phyloP scores from a whole-genome alignment of 2,329 filamentous ascomycete genomes.

The Fusarium anguioides region DNA sequence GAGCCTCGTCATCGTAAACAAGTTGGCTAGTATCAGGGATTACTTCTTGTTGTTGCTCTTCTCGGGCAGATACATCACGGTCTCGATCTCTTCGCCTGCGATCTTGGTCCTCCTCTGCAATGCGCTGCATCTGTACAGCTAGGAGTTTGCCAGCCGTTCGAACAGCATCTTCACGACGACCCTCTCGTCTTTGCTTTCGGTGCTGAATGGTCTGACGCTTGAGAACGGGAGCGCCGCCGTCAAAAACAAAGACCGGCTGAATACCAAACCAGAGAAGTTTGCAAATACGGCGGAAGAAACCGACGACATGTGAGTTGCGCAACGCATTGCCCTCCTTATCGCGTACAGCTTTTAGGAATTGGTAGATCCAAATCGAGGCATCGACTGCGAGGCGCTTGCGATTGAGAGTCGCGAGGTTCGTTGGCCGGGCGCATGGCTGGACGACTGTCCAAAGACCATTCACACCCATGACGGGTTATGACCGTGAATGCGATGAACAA shows the following conservation, averaged over 20 bases:
- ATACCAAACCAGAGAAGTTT: conserved; percentile 98
- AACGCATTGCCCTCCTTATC: conserved; percentile 98
- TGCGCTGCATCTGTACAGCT: conserved; percentile 92
- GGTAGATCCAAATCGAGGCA: conserved; percentile 99
- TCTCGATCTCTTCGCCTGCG: conserved; percentile 65
- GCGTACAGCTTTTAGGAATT: conserved; percentile 97
- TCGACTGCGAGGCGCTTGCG: conserved; percentile 96
- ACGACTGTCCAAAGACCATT: conserved; percentile 97
- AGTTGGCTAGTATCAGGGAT: conserved; percentile 75
- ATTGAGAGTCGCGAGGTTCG: conserved; percentile 95
- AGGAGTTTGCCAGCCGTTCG: conserved; percentile 91
- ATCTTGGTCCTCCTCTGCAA: conserved; percentile 85
- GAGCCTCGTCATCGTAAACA: conserved; percentile 91
- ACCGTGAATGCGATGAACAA: conserved; percentile 16
- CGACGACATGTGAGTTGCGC: conserved; percentile 94
- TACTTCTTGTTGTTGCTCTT: conserved; percentile 69
- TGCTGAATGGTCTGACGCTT: conserved; percentile 91
- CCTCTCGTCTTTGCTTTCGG: conserved; percentile 84
- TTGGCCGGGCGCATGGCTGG: conserved; percentile 93
- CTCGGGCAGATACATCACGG: conserved; percentile 54
- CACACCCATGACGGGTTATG: conserved; percentile 80
- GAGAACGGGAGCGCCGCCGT: conserved; percentile 89
- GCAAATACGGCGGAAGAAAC: conserved; percentile 98
- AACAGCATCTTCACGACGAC: conserved; percentile 90
- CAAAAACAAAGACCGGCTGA: conserved; percentile 96